Percentiles rank a stretch among this genome's conserved stretches.
Conservation (phyloP, 176 grass and related monocot genomes). For the Thalia dealbata region DNA sequence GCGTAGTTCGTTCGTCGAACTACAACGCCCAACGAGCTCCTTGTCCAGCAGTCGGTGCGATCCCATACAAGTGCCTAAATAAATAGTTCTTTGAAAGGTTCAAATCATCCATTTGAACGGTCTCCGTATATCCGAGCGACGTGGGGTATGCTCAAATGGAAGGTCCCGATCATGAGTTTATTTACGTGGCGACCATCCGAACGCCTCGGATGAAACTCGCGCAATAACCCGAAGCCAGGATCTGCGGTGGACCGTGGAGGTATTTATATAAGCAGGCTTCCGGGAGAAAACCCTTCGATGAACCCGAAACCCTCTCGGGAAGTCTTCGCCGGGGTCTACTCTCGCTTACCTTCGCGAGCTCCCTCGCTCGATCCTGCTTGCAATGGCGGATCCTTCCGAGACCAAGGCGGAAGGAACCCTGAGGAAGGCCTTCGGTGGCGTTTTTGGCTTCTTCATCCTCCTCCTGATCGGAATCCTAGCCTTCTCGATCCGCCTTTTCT, state of each 20-base stretch:
- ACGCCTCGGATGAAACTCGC: background rate
- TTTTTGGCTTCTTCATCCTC: conserved; percentile 75
- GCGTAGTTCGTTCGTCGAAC: too few relatives aligned
- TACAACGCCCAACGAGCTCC: too few relatives aligned
- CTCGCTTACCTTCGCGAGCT: background rate
- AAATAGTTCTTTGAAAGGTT: background rate
- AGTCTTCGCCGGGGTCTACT: conserved; percentile 2
- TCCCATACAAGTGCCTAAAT: background rate
- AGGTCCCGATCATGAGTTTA: background rate
- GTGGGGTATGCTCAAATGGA: background rate
- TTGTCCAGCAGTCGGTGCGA: too few relatives aligned
- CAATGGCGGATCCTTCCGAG: conserved; percentile 57
- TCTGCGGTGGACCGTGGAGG: background rate
- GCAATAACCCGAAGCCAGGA: background rate
- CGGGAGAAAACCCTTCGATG: background rate
- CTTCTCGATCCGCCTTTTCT: conserved; percentile 99
- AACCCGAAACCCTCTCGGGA: background rate
- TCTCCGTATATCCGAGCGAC: background rate
- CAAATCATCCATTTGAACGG: background rate
- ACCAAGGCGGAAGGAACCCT: conserved; percentile 31
- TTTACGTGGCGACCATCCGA: background rate
- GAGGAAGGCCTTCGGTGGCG: conserved; percentile 77
- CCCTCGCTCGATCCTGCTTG: conserved; percentile 11
- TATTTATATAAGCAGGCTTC: background rate
- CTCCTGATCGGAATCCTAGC: conserved; percentile 86